These are phyloP conservation scores for Xanthoconium purpureum DNA, from an alignment of 768 basidiomycete species.

Conservation along the genomic window DNA sequence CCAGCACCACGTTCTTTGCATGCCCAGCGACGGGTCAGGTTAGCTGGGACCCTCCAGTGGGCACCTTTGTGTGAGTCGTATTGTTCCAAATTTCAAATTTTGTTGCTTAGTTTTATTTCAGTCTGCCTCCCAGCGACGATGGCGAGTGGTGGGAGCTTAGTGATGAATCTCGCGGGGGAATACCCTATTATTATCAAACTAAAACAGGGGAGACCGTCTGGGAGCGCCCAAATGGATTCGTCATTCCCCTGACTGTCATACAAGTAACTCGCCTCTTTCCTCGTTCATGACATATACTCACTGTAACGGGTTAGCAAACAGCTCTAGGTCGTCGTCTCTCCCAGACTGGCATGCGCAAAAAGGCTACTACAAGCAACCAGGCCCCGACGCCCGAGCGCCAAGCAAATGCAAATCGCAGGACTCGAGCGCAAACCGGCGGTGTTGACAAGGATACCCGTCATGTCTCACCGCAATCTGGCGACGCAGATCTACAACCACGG, in stretches of 20 bases:
- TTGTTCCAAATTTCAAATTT: conserved; percentile 16
- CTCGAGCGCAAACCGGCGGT: conserved; percentile 35
- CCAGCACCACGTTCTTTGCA: conserved; percentile 77
- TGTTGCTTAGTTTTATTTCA: conserved; percentile 31
- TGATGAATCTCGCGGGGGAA: conserved; percentile 78
- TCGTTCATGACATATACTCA: conserved; percentile 3
- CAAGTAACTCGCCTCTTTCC: conserved; percentile 51
- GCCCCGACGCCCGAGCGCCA: conserved; percentile 26
- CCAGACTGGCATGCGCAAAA: conserved; percentile 41
- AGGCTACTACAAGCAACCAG: conserved; percentile 9
- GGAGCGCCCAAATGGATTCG: conserved; percentile 86
- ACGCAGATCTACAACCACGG: conserved; percentile 26
- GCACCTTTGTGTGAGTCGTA: conserved; percentile 74
- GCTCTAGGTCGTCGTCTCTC: conserved; percentile 70
- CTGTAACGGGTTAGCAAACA: conserved; percentile 50
- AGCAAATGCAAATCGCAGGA: conserved; percentile 35
- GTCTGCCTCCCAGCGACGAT: conserved; percentile 75
- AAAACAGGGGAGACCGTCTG: conserved; percentile 89
- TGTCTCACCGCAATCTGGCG: conserved; percentile 28
- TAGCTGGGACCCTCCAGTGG: conserved; percentile 89
- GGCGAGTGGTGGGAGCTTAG: conserved; percentile 97
- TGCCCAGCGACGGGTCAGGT: conserved; percentile 91
- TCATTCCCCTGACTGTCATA: conserved; percentile 86
- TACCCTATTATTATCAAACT: conserved; percentile 94
- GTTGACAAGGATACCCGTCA: conserved; percentile 34